phyloP scores from a whole-genome alignment of 768 basidiomycete genomes.

The Leccinum boreale region DNA sequence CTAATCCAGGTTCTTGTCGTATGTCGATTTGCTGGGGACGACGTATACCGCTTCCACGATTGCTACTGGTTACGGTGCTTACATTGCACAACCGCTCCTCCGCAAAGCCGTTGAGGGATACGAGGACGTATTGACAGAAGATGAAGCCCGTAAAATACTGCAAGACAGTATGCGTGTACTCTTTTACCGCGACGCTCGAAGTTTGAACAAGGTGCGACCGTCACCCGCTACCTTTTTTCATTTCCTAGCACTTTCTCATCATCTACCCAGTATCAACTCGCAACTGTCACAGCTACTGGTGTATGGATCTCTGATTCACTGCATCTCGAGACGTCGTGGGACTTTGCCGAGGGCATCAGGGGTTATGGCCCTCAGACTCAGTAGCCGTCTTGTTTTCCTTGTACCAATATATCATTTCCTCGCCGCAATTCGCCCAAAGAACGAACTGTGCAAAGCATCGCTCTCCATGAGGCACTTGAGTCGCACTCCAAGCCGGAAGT shows the following conservation, averaged over 20 bases:
- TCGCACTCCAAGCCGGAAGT: too few relatives aligned
- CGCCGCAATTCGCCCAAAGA: background rate
- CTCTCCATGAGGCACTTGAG: too few relatives aligned
- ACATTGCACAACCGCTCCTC: slow-evolving; percentile 91
- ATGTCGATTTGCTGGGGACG: slow-evolving; percentile 94
- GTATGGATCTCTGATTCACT: slow-evolving; percentile 77
- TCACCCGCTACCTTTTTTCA: background rate
- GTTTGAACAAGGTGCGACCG: slow-evolving; percentile 81
- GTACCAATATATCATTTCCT: slow-evolving; percentile 6
- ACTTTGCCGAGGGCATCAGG: slow-evolving; percentile 87
- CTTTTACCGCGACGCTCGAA: slow-evolving; percentile 94
- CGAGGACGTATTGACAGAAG: slow-evolving; percentile 71
- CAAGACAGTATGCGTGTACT: slow-evolving; percentile 89
- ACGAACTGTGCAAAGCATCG: background rate
- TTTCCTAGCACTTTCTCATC: background rate
- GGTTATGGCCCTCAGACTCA: slow-evolving; percentile 93
- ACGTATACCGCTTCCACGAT: slow-evolving; percentile 92
- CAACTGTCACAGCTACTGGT: slow-evolving; percentile 77
- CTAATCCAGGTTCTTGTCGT: slow-evolving; percentile 77
- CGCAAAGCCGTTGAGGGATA: slow-evolving; percentile 86
- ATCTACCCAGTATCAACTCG: slow-evolving; percentile 85
- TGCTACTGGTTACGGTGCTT: slow-evolving; percentile 91
- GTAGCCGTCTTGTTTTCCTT: slow-evolving; percentile 34
- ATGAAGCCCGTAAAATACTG: slow-evolving; percentile 74
- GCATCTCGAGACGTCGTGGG: slow-evolving; percentile 77